Percentiles rank a stretch among this genome's conserved stretches.
Evolutionary conservation across 2,329 filamentous ascomycete genomes (phyloP).

Genomic region (Boeremia exigua): DNA sequence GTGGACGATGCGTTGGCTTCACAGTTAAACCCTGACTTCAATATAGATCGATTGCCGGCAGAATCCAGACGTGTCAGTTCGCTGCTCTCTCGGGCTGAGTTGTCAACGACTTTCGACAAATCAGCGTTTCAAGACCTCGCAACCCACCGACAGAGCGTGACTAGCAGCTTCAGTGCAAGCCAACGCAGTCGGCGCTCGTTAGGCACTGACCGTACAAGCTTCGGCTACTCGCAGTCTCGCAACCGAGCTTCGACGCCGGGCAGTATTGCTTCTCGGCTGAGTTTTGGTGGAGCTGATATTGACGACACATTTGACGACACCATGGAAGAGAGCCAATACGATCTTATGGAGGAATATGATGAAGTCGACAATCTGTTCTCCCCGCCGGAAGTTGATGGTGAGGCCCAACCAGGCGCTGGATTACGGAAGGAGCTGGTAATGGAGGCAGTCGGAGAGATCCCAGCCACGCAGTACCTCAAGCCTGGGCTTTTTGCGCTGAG

Average conservation of each 20-base stretch:
- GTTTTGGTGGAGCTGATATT: slow-evolving; percentile 45
- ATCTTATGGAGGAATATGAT: slow-evolving; percentile 49
- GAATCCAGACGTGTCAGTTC: slow-evolving; percentile 87
- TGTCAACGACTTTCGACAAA: slow-evolving; percentile 84
- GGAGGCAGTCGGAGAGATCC: slow-evolving; percentile 44
- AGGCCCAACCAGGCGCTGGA: slow-evolving; percentile 44
- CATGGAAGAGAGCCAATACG: slow-evolving; percentile 48
- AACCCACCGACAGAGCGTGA: slow-evolving; percentile 51
- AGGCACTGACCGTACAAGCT: slow-evolving; percentile 70
- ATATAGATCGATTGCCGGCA: slow-evolving; percentile 59
- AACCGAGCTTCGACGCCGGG: slow-evolving; percentile 65
- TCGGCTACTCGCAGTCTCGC: slow-evolving; percentile 51
- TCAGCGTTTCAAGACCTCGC: slow-evolving; percentile 78
- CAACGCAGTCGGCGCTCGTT: slow-evolving; percentile 75
- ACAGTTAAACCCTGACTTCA: slow-evolving; percentile 57
- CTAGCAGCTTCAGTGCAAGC: slow-evolving; percentile 55
- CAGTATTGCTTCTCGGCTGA: slow-evolving; percentile 48
- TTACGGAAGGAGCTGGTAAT: slow-evolving; percentile 49
- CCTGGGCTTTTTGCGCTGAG: slow-evolving; percentile 34
- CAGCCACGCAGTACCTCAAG: slow-evolving; percentile 37
- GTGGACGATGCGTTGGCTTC: slow-evolving; percentile 57
- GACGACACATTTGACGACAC: slow-evolving; percentile 48
- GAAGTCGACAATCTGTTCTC: slow-evolving; percentile 48
- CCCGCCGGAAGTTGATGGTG: slow-evolving; percentile 36
- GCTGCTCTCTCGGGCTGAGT: slow-evolving; percentile 82